Evolutionary conservation across 805 yeast genomes (phyloP), one percentile per base, ranked within the genome.

Genomic region (Myxozyma mucilagina): DNA sequence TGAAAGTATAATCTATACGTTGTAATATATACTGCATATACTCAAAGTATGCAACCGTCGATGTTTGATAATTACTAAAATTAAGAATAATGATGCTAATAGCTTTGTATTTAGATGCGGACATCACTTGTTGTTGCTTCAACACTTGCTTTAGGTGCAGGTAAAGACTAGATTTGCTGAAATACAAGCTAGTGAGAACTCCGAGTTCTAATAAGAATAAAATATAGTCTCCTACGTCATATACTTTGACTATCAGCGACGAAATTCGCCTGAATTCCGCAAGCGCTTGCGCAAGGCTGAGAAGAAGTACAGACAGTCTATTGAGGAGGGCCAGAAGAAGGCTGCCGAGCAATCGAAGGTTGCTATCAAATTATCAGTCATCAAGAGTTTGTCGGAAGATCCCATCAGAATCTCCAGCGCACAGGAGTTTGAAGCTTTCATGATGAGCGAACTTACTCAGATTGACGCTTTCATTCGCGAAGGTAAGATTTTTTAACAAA

Each of bases 221-320:
- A 14, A 11, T 29, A 6, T 48, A 72, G 75, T 75, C 24, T 68
- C 76, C 16, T 93, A 94, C 77, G 89, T 93, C 59, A 78, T 84
- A 42, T 94, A 90, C 79, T 96, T 96, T 72, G 99, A 94, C 78
- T 89, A 91, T 80, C 82, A 82, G 76, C 90, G 99, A 78, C 89
- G 98, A 78, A 80, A 81, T 76, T 84, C 87, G 60, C 75, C 88
- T 20, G 88, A 84, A 60, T 96, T 94, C 82, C 89, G 99, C 80
- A 85, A 82, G 71, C 73, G 82, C 49, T 81, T 94, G 71, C 84
- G 83, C 71, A 84, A 83, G 74, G 81, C 82, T 71, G 82, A 85
- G 60, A 82, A 81, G 70, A 80, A 82, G 70, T 88, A 87, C 52
- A 59, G 62, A 48, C 68, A 67, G 54, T 44, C 52, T 16, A 34